Evolutionary conservation across 2,329 filamentous ascomycete species (phyloP), one percentile per base, ranked within the genome.

Genomic region (Hirsutella minnesotensis): DNA sequence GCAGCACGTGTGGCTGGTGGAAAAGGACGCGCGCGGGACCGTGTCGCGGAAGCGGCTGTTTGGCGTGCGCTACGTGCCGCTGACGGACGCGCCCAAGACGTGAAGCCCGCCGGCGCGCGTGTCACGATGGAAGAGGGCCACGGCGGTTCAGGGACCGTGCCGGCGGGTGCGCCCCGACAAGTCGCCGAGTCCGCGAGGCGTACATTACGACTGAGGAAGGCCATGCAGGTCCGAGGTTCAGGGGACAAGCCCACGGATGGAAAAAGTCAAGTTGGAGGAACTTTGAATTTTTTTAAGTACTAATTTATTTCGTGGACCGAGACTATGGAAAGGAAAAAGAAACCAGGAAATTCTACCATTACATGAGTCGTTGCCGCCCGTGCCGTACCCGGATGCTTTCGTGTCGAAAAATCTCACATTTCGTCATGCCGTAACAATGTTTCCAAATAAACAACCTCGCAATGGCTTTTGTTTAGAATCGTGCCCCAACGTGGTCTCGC

Each of bases 31-130:
- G 30, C 61, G 79, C 5, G 85, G 85, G 2, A 65, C 62, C 3
- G 64, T 89, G 3, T 70, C 61, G 21, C 77, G 65, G 65, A 72
- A 72, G 62, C 79, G 69, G 61, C 53, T 81, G 48, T 85, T 81
- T 59, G 81, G 79, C 0, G 85, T 90, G 35, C 67, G 77, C 49
- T 90, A 90, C 65, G 85, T 90, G 45, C 83, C 83, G 4, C 62
- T 89, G 62, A 86, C 82, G 4, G 81, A 88, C 65, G 73, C 81
- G 19, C 81, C 81, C 9, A 33, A 20, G 2, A 13, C 15, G 3
- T 16, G 9, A 38, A n/a, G n/a, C n/a, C n/a, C n/a, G n/a, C n/a
- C n/a, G n/a, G 24, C 24, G 12, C 24, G 12, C 24, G 12, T 12
- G 24, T 27, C 24, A 27, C 12, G 24, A 27, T 27, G 24, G n/a